A percentile compares a stretch with the other conserved stretches of the same genome.
phyloP scores from a whole-genome alignment of 345 rosid species.

The Eucalyptus rudis region DNA sequence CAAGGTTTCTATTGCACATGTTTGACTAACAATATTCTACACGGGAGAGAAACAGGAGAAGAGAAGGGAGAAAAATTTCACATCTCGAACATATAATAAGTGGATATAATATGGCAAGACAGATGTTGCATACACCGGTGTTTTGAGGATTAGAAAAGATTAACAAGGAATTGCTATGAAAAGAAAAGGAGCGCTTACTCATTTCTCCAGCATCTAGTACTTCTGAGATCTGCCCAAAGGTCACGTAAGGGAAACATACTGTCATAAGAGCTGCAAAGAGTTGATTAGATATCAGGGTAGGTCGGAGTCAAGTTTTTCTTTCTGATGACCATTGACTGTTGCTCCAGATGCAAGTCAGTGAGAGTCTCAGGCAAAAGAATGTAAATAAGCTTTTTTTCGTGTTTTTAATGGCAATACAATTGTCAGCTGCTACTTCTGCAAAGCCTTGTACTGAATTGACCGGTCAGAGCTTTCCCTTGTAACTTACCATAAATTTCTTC shows the following conservation, averaged over 20 bases:
- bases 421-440: not conserved
- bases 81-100: not conserved
- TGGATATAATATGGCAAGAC: too few relatives aligned
- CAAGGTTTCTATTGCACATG: not conserved
- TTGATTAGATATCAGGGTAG: not conserved
- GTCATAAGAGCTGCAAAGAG: constrained; percentile 20
- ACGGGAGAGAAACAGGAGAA: not conserved
- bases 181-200: constrained; percentile 6
- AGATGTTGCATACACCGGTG: too few relatives aligned
- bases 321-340: not conserved
- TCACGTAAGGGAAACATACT: constrained; percentile 21
- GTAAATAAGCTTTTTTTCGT: not conserved
- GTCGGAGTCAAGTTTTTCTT: not conserved
- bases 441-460: not conserved
- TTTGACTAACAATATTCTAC: not conserved
- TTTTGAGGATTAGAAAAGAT: not conserved
- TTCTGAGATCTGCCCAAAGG: constrained; percentile 43
- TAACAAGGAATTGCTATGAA: not conserved
- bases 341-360: not conserved
- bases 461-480: not conserved
- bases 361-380: not conserved
- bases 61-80: not conserved
- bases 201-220: constrained; percentile 33
- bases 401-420: not conserved
- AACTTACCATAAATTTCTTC: not conserved